phyloP scores from a whole-genome alignment of 345 rosid genomes.

The Citrus trifoliata region DNA sequence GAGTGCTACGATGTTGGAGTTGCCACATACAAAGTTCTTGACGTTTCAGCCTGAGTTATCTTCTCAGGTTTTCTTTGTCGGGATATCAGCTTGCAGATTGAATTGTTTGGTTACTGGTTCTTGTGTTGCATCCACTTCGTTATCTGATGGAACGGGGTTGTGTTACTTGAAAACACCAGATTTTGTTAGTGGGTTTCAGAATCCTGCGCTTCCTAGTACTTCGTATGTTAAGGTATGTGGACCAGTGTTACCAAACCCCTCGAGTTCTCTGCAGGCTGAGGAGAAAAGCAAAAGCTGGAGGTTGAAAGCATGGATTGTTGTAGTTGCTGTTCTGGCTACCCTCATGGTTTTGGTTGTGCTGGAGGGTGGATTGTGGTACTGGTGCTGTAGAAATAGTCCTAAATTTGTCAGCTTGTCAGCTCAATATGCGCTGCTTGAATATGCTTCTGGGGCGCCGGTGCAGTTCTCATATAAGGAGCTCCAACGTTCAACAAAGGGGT shows the following conservation, averaged over 20 bases:
- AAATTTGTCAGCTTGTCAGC: conserved; percentile 42
- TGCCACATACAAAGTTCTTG: conserved; percentile 51
- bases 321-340: conserved; percentile 35
- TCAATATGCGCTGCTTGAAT: conserved; percentile 59
- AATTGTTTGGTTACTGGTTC: conserved; percentile 45
- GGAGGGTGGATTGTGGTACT: conserved; percentile 58
- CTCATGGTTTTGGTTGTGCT: conserved; percentile 38
- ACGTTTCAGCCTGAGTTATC: conserved; percentile 42
- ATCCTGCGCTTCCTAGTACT: conserved; percentile 56
- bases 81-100: conserved; percentile 48
- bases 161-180: conserved; percentile 46
- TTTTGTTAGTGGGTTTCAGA: conserved; percentile 49
- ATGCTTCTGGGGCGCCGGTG: conserved; percentile 59
- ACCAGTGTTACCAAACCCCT: conserved; percentile 39
- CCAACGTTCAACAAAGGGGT: conserved; percentile 41
- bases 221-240: conserved; percentile 64
- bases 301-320: conserved; percentile 29
- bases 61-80: conserved; percentile 38
- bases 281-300: conserved; percentile 19
- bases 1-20: conserved; percentile 43
- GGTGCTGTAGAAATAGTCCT: conserved; percentile 47
- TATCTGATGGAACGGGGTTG: conserved; percentile 56
- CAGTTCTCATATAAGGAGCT: conserved; percentile 52
- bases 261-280: background rate
- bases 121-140: conserved; percentile 54